Conservation (phyloP, 495 filamentous ascomycete genomes). For the Letharia lupina region DNA sequence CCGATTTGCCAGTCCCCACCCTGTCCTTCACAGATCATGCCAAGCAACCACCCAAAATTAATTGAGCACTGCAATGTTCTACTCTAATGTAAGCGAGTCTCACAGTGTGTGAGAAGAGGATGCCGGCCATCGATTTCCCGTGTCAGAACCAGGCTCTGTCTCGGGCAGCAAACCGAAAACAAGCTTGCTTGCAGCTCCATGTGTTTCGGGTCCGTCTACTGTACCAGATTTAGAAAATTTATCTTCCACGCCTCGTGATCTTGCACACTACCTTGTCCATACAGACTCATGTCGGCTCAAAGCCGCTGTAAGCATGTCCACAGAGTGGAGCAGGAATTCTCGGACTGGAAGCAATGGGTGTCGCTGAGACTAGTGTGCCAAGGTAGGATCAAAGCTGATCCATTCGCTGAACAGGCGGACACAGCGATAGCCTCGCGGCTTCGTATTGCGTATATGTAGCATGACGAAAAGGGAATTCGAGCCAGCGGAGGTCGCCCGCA, state of each 20-base stretch:
- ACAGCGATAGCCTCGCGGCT: neutral
- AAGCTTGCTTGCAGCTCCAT: neutral
- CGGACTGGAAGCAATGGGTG: neutral
- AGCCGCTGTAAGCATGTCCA: neutral
- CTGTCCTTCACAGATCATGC: neutral
- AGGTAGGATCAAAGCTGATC: neutral
- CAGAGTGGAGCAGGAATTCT: neutral
- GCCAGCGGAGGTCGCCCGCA: neutral
- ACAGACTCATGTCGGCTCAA: neutral
- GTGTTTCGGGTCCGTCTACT: neutral
- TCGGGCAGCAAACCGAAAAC: neutral
- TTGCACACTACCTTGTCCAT: neutral
- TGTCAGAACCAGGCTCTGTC: neutral
- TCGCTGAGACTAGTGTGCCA: neutral
- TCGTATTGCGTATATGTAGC: neutral
- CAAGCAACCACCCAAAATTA: neutral
- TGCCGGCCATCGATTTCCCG: neutral
- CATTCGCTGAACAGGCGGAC: neutral
- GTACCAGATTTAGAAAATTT: neutral
- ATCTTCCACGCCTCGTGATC: neutral
- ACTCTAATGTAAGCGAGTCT: neutral
- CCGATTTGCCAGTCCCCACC: neutral
- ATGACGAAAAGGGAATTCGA: constrained; percentile 1
- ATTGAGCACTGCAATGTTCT: neutral
- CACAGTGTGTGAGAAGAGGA: neutral